Percentiles rank a stretch among this genome's conserved stretches.
These are phyloP conservation scores for Lepidium africanum DNA, from an alignment of 345 rosid genomes.

Conservation along the genomic window DNA sequence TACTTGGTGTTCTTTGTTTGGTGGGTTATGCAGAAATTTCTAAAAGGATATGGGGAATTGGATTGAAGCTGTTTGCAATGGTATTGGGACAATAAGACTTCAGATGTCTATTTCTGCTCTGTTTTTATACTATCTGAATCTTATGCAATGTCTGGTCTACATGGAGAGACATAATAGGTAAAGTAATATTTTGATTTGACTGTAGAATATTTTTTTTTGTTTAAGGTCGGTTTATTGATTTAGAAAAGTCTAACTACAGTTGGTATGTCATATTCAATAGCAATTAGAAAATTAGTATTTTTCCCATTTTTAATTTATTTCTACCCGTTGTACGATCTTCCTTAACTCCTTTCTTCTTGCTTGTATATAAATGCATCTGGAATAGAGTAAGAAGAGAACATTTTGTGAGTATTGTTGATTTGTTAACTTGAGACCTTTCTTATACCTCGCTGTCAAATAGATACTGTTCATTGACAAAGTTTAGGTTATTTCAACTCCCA, in stretches of 20 bases:
- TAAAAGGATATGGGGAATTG: background rate
- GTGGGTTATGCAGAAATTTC: conserved; percentile 11
- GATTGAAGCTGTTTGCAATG: background rate
- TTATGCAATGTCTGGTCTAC: background rate
- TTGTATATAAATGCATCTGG: background rate
- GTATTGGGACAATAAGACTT: background rate
- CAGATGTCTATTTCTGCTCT: background rate
- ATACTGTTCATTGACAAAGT: background rate
- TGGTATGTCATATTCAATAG: background rate
- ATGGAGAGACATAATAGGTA: too few relatives aligned
- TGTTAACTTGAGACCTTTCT: background rate
- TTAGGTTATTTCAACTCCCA: background rate
- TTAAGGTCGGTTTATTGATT: background rate
- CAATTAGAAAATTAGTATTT: background rate
- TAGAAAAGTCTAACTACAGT: background rate
- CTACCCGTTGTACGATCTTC: background rate
- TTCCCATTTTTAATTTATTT: background rate
- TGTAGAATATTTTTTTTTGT: background rate
- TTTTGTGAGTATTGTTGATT: background rate
- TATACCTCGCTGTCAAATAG: background rate
- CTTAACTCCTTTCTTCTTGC: background rate
- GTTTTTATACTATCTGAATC: background rate
- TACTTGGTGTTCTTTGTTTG: background rate
- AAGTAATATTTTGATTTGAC: background rate
- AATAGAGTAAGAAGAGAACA: too few relatives aligned